Evolutionary conservation across 306 rosid genomes (phyloP).

Genomic region (Aeschynomene evenia): DNA sequence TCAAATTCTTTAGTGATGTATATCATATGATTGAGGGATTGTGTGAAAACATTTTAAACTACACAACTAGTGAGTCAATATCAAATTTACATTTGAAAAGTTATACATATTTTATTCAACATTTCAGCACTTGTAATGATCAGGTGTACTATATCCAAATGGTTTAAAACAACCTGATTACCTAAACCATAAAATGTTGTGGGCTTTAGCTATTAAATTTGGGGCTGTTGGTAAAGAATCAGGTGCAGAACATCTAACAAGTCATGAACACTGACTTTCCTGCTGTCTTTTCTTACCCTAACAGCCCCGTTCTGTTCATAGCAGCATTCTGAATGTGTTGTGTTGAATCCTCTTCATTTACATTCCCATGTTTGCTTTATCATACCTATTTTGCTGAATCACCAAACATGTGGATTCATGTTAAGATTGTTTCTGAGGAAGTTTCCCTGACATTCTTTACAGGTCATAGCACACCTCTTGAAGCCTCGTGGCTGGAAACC

Average conservation of each 20-base stretch:
- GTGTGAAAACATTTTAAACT: background rate
- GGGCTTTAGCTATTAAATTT: background rate
- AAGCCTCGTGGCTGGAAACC: constrained; percentile 99
- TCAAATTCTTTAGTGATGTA: constrained; percentile 13
- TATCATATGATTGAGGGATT: background rate
- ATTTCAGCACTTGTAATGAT: background rate
- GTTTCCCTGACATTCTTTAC: constrained; percentile 31
- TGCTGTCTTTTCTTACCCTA: constrained; percentile 1
- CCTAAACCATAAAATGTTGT: background rate
- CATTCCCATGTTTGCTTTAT: background rate
- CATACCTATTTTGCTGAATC: constrained; percentile 14
- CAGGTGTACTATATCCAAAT: constrained; percentile 7
- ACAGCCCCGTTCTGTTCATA: background rate
- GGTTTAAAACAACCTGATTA: constrained; percentile 12
- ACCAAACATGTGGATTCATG: constrained; percentile 23
- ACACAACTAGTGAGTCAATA: background rate
- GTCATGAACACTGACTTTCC: constrained; percentile 14
- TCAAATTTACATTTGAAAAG: background rate
- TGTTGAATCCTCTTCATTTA: background rate
- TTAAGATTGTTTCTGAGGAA: constrained; percentile 6
- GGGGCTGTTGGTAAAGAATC: constrained; percentile 1
- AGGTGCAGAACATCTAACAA: constrained; percentile 20
- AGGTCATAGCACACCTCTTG: constrained; percentile 90
- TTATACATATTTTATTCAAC: background rate
- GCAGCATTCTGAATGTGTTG: constrained; percentile 5